Percentiles rank a stretch among this genome's conserved stretches.
Evolutionary conservation across 495 filamentous ascomycete species (phyloP).

Genomic region (Melanomma pulvis-pyrius): DNA sequence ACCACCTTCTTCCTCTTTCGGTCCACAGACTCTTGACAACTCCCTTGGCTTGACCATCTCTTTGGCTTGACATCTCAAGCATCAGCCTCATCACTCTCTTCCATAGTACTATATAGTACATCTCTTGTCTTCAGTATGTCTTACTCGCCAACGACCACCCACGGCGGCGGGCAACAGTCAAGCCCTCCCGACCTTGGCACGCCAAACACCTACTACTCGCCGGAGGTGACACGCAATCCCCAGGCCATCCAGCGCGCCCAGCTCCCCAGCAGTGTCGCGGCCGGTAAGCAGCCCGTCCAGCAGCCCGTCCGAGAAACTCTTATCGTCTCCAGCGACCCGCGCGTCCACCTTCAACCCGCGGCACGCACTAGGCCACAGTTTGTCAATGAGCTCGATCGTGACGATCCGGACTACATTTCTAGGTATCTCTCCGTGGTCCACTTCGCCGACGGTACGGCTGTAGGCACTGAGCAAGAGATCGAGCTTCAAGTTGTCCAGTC

Average conservation of each 20-base stretch:
- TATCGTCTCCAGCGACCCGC: background rate
- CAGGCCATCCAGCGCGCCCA: background rate
- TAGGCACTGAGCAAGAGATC: background rate
- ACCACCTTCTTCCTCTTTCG: background rate
- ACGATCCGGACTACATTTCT: conserved; percentile 1
- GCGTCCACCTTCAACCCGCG: background rate
- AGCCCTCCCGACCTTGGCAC: background rate
- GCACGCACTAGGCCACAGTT: background rate
- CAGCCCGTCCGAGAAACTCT: background rate
- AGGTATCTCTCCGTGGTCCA: conserved; percentile 12
- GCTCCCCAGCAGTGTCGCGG: background rate
- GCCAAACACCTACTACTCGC: background rate
- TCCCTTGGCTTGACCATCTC: background rate
- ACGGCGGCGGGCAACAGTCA: background rate
- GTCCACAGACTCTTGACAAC: background rate
- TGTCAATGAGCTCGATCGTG: conserved; percentile 9
- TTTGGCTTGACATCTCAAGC: background rate
- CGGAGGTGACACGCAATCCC: background rate
- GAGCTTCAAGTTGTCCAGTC: conserved; percentile 2
- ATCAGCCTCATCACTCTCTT: background rate
- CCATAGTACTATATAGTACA: background rate
- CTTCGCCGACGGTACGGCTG: background rate
- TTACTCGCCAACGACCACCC: background rate
- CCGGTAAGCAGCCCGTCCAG: background rate
- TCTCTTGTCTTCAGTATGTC: background rate